A percentile compares a stretch with the other conserved stretches of the same genome.
phyloP scores from a whole-genome alignment of 2,329 filamentous ascomycete genomes.

The Dryadomyces quercivorus region DNA sequence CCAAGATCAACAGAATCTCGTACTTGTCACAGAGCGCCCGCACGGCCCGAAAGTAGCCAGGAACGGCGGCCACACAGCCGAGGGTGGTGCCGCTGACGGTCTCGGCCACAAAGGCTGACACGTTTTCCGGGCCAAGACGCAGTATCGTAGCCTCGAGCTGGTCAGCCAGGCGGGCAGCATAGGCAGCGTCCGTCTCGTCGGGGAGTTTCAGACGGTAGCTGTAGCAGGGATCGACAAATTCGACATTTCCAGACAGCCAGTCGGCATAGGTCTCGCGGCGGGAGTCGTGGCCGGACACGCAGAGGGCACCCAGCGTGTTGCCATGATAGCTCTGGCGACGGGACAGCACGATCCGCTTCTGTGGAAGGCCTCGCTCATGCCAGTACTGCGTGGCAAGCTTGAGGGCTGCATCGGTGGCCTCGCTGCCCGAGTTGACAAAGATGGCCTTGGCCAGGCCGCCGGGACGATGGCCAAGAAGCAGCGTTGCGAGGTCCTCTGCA shows the following conservation, averaged over 20 bases:
- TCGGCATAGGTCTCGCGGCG: constrained; percentile 45
- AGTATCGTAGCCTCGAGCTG: constrained; percentile 54
- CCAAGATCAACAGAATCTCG: constrained; percentile 63
- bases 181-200: constrained; percentile 40
- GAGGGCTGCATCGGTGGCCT: constrained; percentile 56
- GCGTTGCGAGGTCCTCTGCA: too few relatives aligned
- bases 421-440: constrained; percentile 37
- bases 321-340: constrained; percentile 59
- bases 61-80: constrained; percentile 53
- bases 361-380: constrained; percentile 38
- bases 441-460: constrained; percentile 24
- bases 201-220: constrained; percentile 36
- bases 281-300: constrained; percentile 45
- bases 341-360: constrained; percentile 49
- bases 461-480: too few relatives aligned
- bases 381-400: constrained; percentile 59
- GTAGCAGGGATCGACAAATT: constrained; percentile 53
- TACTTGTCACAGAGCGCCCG: constrained; percentile 56
- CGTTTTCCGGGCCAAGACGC: constrained; percentile 45
- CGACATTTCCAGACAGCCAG: constrained; percentile 37
- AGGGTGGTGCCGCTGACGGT: constrained; percentile 48
- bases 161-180: constrained; percentile 42
- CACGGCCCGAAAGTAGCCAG: constrained; percentile 60
- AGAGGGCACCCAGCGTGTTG: constrained; percentile 51
- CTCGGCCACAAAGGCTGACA: constrained; percentile 47